Percentiles rank a stretch among this genome's conserved stretches.
These are phyloP conservation scores for Morella rubra DNA, from an alignment of 306 rosid species.

Conservation along the genomic window DNA sequence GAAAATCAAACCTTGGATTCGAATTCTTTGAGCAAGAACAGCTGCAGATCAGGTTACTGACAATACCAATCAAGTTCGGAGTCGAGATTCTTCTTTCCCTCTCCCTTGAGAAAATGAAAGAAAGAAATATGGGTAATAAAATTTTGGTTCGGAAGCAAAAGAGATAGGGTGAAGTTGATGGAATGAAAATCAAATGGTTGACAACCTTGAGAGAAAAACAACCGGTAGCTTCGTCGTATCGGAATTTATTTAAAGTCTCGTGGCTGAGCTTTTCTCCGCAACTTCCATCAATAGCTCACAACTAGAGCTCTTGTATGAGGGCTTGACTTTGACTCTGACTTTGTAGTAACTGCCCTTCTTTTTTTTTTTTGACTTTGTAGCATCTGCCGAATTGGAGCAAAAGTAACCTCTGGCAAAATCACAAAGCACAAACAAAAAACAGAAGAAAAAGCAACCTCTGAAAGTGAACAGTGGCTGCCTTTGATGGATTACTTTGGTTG, in stretches of 20 bases:
- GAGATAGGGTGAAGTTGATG: not conserved
- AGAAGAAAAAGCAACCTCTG: too few relatives aligned
- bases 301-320: too few relatives aligned
- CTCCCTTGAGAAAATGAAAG: not conserved
- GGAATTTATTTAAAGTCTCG: slow-evolving; percentile 15
- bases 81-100: not conserved
- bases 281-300: not conserved
- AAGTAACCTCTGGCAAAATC: too few relatives aligned
- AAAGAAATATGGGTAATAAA: not conserved
- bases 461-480: too few relatives aligned
- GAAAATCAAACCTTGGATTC: not conserved
- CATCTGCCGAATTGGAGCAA: too few relatives aligned
- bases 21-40: slow-evolving; percentile 2
- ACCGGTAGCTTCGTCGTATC: slow-evolving; percentile 18
- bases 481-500: too few relatives aligned
- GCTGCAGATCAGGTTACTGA: not conserved
- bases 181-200: slow-evolving; percentile 2
- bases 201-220: not conserved
- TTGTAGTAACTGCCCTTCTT: too few relatives aligned
- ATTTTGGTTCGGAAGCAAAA: not conserved
- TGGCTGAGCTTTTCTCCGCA: not conserved
- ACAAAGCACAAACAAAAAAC: too few relatives aligned
- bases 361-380: too few relatives aligned
- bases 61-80: not conserved
- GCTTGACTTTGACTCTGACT: too few relatives aligned